A percentile compares a stretch with the other conserved stretches of the same genome.
These are phyloP conservation scores for Pichia nakasei DNA, from an alignment of 805 yeast genomes.

Conservation along the genomic window DNA sequence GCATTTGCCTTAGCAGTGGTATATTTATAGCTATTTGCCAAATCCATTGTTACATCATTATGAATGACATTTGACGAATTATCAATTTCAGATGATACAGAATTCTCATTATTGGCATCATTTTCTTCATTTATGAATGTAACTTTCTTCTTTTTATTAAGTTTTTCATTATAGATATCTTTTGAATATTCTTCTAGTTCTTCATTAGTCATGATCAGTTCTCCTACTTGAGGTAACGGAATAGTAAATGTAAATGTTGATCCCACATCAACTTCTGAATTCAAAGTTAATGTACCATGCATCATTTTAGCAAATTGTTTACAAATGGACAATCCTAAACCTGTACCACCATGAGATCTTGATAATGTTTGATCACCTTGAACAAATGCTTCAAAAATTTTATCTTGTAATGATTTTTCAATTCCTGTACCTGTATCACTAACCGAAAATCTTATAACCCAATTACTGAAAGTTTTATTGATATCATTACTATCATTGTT, in stretches of 20 bases:
- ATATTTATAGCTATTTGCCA: constrained; percentile 10
- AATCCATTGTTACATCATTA: constrained; percentile 1
- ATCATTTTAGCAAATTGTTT: constrained; percentile 83
- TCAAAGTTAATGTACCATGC: constrained; percentile 69
- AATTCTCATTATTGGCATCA: constrained; percentile 3
- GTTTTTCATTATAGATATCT: constrained; percentile 56
- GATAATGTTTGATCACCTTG: constrained; percentile 95
- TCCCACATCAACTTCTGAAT: constrained; percentile 73
- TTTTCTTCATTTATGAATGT: constrained; percentile 25
- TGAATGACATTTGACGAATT: not conserved
- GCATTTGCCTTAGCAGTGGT: not conserved
- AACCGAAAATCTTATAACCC: constrained; percentile 66
- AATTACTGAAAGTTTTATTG: constrained; percentile 29
- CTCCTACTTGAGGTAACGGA: constrained; percentile 62
- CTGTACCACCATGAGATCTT: constrained; percentile 92
- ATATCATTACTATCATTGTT: not conserved
- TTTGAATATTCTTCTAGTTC: constrained; percentile 39
- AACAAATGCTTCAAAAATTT: constrained; percentile 91
- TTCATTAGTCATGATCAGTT: constrained; percentile 29
- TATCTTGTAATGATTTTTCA: constrained; percentile 67
- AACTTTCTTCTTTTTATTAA: constrained; percentile 39
- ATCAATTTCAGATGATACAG: not conserved
- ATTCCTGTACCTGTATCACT: constrained; percentile 94
- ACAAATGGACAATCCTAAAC: constrained; percentile 84
- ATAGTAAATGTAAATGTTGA: constrained; percentile 76